Conservation (phyloP, 1,139 yeast species). For the Taphrina communis region DNA sequence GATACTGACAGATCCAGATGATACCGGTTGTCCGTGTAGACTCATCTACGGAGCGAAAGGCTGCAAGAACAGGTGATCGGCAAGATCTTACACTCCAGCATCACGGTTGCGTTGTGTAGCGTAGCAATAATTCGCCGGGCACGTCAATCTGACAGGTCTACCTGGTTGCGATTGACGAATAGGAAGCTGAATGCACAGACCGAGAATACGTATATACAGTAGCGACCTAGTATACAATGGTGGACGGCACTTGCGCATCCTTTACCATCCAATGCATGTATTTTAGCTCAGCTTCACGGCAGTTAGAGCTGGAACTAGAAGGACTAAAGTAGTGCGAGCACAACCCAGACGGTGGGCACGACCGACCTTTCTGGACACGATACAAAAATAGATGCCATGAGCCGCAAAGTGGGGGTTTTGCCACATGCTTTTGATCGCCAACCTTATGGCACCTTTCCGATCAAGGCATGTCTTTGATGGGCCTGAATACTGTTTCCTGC, state of each 20-base stretch:
- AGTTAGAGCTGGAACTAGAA: too few species aligned
- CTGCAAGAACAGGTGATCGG: not conserved
- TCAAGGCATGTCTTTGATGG: not conserved
- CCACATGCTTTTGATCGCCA: slow-evolving; percentile 9
- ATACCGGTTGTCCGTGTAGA: slow-evolving; percentile 22
- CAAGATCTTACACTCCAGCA: too few species aligned
- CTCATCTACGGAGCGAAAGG: slow-evolving; percentile 16
- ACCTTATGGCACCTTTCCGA: not conserved
- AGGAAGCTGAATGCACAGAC: too few species aligned
- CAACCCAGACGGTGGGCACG: not conserved
- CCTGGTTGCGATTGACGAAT: too few species aligned
- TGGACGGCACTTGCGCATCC: too few species aligned
- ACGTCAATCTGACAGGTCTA: not conserved
- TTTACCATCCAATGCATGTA: too few species aligned
- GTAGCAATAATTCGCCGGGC: not conserved
- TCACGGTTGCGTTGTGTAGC: too few species aligned
- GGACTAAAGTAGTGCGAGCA: not conserved
- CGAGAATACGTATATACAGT: too few species aligned
- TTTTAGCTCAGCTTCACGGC: too few species aligned
- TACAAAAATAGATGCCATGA: not conserved
- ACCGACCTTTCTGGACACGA: not conserved
- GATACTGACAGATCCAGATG: not conserved
- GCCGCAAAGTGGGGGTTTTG: not conserved
- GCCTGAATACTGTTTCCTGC: too few species aligned
- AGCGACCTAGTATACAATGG: too few species aligned